These are phyloP conservation scores for Geranium rotundifolium DNA, from an alignment of 345 rosid genomes.

Conservation along the genomic window DNA sequence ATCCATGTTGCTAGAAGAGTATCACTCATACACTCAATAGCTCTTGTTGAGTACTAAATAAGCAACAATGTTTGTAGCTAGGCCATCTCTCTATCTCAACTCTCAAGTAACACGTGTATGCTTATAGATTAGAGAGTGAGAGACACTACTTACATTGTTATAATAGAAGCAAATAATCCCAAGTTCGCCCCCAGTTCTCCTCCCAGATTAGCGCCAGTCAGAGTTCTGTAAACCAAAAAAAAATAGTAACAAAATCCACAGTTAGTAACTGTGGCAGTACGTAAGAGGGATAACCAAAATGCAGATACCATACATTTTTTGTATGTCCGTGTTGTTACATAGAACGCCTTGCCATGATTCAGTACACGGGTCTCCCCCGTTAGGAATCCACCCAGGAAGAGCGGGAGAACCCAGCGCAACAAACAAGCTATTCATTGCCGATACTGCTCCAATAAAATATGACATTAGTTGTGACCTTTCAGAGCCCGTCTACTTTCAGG, in stretches of 20 bases:
- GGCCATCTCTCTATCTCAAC: not conserved
- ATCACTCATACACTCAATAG: not conserved
- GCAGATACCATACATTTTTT: conserved; percentile 36
- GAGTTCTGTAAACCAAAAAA: conserved; percentile 40
- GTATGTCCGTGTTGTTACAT: conserved; percentile 51
- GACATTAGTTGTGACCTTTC: conserved; percentile 20
- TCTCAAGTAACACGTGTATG: not conserved
- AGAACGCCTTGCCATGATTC: conserved; percentile 85
- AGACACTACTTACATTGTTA: conserved; percentile 51
- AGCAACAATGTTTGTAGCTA: too few species aligned
- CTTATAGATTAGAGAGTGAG: not conserved
- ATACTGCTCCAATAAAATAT: conserved; percentile 44
- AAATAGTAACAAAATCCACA: not conserved
- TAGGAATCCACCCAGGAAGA: conserved; percentile 90
- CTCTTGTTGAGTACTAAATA: not conserved
- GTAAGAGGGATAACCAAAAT: not conserved
- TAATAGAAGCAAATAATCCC: conserved; percentile 55
- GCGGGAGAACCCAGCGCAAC: conserved; percentile 61
- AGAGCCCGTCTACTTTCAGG: conserved; percentile 8
- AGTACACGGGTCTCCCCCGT: conserved; percentile 92
- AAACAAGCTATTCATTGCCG: conserved; percentile 69
- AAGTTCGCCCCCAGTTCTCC: conserved; percentile 81
- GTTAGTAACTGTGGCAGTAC: not conserved
- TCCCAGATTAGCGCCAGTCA: conserved; percentile 84
- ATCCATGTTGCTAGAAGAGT: not conserved